Evolutionary conservation across 495 filamentous ascomycete genomes (phyloP).

Genomic region (Physcia stellaris): DNA sequence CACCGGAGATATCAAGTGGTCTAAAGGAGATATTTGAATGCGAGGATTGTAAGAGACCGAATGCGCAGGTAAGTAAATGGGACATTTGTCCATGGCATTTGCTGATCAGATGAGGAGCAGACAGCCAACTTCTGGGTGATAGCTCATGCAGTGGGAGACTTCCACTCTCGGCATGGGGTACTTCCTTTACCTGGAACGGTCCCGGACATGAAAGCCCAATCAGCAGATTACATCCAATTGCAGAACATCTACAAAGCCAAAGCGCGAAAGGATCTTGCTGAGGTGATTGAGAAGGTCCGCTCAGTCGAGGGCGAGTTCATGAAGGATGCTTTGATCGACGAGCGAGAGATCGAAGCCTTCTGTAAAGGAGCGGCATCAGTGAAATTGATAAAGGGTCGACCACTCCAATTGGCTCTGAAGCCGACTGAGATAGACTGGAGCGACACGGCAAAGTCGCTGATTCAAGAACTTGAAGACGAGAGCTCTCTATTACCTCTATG

Average conservation of each 20-base stretch:
- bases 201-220: slow-evolving; percentile 97
- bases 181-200: slow-evolving; percentile 78
- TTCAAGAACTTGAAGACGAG: slow-evolving; percentile 11
- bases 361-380: slow-evolving; percentile 93
- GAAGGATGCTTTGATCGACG: slow-evolving; percentile 36
- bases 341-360: slow-evolving; percentile 78
- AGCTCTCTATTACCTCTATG: slow-evolving; percentile 66
- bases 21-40: slow-evolving; percentile 70
- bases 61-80: slow-evolving; percentile 11
- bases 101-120: slow-evolving; percentile 6
- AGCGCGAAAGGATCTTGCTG: slow-evolving; percentile 62
- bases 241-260: slow-evolving; percentile 93
- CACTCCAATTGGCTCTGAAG: slow-evolving; percentile 26
- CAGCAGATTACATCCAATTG: slow-evolving; percentile 76
- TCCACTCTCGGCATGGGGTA: slow-evolving; percentile 53
- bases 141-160: slow-evolving; percentile 61
- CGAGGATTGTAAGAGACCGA: slow-evolving; percentile 36
- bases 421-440: slow-evolving; percentile 17
- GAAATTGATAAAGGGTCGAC: slow-evolving; percentile 61
- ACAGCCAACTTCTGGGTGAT: slow-evolving; percentile 75
- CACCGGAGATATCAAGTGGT: slow-evolving; percentile 48
- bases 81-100: too few species aligned
- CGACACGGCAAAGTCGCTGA: slow-evolving; percentile 17
- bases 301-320: slow-evolving; percentile 40
- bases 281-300: slow-evolving; percentile 61